A percentile compares a stretch with the other conserved stretches of the same genome.
Conservation (phyloP, 257 asterid species). For the Primulina huaijiensis region DNA sequence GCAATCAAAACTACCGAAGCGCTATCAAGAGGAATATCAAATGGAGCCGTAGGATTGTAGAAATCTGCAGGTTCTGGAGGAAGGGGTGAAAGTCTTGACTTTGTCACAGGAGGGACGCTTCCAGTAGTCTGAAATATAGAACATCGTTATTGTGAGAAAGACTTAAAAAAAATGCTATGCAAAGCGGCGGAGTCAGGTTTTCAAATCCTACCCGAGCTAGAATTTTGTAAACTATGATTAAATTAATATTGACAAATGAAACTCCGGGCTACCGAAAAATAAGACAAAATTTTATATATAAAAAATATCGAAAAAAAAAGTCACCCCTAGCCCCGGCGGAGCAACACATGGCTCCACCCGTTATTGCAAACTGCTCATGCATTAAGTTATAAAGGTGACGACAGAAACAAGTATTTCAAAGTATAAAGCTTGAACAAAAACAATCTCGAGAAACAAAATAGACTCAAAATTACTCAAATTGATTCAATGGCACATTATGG, state of each 20-base stretch:
- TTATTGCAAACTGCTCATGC: background rate
- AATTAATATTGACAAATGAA: too few species aligned
- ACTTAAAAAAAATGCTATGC: constrained; percentile 2
- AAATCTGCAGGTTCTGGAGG: constrained; percentile 95
- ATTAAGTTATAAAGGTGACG: background rate
- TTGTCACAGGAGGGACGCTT: constrained; percentile 73
- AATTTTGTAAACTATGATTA: too few species aligned
- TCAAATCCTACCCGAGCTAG: too few species aligned
- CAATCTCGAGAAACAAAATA: too few species aligned
- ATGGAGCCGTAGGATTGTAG: constrained; percentile 75
- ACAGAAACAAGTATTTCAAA: background rate
- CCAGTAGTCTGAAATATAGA: constrained; percentile 52
- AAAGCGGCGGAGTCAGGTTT: too few species aligned
- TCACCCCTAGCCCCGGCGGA: too few species aligned
- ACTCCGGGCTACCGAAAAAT: too few species aligned
- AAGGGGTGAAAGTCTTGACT: constrained; percentile 92
- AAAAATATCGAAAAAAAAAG: too few species aligned
- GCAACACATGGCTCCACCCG: too few species aligned
- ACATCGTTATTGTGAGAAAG: constrained; percentile 2
- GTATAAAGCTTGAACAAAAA: background rate
- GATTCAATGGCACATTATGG: too few species aligned
- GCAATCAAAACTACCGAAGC: constrained; percentile 43
- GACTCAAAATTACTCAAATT: too few species aligned
- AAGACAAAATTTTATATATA: too few species aligned
- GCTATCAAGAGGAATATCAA: constrained; percentile 85